Conservation (phyloP, 495 filamentous ascomycete genomes). For the Penicillium longicatenatum region DNA sequence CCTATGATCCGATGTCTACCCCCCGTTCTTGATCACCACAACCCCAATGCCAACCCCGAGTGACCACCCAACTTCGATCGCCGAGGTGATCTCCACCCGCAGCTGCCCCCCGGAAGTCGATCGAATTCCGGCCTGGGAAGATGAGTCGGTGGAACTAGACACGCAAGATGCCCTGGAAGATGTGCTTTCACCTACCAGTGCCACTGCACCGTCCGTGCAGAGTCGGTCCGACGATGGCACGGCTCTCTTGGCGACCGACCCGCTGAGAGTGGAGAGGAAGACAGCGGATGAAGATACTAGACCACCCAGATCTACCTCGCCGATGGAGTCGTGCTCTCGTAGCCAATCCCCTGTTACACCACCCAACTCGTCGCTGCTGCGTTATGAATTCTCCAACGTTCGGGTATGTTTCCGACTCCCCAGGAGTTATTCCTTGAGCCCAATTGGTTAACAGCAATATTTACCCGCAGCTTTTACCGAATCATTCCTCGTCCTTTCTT, state of each 20-base stretch:
- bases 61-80: constrained; percentile 51
- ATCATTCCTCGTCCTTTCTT: constrained; percentile 76
- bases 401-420: constrained; percentile 45
- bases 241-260: constrained; percentile 29
- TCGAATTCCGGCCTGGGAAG: constrained; percentile 44
- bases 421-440: background rate
- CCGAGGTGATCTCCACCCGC: constrained; percentile 50
- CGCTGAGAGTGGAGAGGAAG: constrained; percentile 34
- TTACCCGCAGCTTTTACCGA: constrained; percentile 44
- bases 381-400: constrained; percentile 67
- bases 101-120: constrained; percentile 61
- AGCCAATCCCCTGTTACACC: constrained; percentile 32
- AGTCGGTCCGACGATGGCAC: constrained; percentile 39
- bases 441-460: constrained; percentile 10
- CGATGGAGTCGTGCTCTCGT: constrained; percentile 32
- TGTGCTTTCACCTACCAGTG: constrained; percentile 30
- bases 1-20: constrained; percentile 43
- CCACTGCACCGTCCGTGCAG: constrained; percentile 32
- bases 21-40: constrained; percentile 32
- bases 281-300: constrained; percentile 40
- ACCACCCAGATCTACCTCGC: constrained; percentile 38
- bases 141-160: constrained; percentile 30
- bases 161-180: constrained; percentile 31
- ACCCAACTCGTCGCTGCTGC: constrained; percentile 50
- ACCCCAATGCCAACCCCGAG: constrained; percentile 62